phyloP scores from a whole-genome alignment of 345 rosid genomes.

The Litchi chinensis region DNA sequence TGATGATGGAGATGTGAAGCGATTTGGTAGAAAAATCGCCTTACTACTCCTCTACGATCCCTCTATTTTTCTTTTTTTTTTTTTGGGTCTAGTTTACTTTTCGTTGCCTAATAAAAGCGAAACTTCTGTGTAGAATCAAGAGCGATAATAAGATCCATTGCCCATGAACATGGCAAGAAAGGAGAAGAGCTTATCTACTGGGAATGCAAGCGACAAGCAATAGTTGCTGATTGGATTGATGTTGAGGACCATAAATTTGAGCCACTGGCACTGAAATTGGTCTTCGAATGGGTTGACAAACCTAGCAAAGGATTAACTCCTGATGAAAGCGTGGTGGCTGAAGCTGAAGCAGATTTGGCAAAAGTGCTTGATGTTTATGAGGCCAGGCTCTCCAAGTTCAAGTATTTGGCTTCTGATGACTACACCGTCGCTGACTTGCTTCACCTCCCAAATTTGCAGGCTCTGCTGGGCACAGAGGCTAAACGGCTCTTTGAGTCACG shows the following conservation, averaged over 20 bases:
- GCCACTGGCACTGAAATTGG: conserved; percentile 11
- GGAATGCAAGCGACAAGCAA: conserved; percentile 12
- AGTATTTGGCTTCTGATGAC: conserved; percentile 21
- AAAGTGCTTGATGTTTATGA: conserved; percentile 20
- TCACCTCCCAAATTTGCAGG: conserved; percentile 23
- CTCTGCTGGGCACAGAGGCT: conserved; percentile 5
- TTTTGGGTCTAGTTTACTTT: too few relatives aligned
- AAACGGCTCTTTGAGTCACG: conserved; percentile 23
- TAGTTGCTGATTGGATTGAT: conserved; percentile 19
- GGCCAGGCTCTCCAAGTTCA: conserved; percentile 16
- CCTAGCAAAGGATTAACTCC: conserved; percentile 3
- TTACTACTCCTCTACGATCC: too few relatives aligned
- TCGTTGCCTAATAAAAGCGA: not conserved
- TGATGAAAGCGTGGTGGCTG: not conserved
- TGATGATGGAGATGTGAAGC: conserved; percentile 16
- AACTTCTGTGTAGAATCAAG: conserved; percentile 15
- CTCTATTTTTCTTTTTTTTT: too few relatives aligned
- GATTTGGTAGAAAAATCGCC: conserved; percentile 9
- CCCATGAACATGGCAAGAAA: conserved; percentile 11
- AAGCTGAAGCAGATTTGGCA: conserved; percentile 5
- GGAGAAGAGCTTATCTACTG: conserved; percentile 21
- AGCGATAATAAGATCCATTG: conserved; percentile 19
- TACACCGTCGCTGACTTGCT: conserved; percentile 21
- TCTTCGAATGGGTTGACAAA: conserved; percentile 11
- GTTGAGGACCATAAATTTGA: conserved; percentile 26